These are phyloP conservation scores for Candida verbasci DNA, from an alignment of 805 yeast species.

Conservation along the genomic window DNA sequence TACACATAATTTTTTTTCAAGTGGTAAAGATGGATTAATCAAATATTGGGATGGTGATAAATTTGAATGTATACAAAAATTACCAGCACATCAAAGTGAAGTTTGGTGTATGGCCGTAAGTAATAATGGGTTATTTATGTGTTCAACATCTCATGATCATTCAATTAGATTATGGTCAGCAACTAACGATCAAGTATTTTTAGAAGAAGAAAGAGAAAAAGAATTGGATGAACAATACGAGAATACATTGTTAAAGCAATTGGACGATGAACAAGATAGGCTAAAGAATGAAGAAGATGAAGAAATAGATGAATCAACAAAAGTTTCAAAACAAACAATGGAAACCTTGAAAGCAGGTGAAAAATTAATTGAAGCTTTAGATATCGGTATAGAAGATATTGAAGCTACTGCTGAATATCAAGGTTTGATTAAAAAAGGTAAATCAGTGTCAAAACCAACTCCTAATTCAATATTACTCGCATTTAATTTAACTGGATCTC, in stretches of 20 bases:
- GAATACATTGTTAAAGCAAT: conserved; percentile 64
- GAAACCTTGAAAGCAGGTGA: conserved; percentile 96
- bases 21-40: conserved; percentile 82
- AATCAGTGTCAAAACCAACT: conserved; percentile 49
- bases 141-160: conserved; percentile 89
- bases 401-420: conserved; percentile 50
- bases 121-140: conserved; percentile 62
- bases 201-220: conserved; percentile 94
- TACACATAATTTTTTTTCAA: conserved; percentile 85
- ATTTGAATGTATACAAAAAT: conserved; percentile 86
- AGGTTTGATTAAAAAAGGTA: conserved; percentile 34
- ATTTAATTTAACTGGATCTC: conserved; percentile 64
- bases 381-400: conserved; percentile 70
- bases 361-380: conserved; percentile 85
- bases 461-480: conserved; percentile 74
- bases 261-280: conserved; percentile 50
- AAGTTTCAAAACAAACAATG: conserved; percentile 76
- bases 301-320: conserved; percentile 50
- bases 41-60: conserved; percentile 99
- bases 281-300: conserved; percentile 34
- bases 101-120: conserved; percentile 91
- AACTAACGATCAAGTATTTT: conserved; percentile 90
- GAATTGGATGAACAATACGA: conserved; percentile 93
- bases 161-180: conserved; percentile 91
- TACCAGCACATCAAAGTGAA: conserved; percentile 81